Conservation (phyloP, 2,329 filamentous ascomycete species). For the Aspergillus thermomutatus region DNA sequence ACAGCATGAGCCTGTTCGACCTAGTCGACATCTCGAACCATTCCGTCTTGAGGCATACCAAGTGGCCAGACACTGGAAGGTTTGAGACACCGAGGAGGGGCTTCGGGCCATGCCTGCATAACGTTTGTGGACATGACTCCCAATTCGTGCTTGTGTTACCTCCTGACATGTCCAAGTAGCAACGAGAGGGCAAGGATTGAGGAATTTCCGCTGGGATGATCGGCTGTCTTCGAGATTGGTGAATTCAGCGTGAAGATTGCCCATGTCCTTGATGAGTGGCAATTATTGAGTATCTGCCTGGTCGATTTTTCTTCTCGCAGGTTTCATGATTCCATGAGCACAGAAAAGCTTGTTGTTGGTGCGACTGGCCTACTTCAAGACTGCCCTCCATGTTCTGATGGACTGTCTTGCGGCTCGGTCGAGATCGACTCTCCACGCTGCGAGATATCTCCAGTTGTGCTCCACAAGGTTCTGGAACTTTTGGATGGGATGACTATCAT, state of each 20-base stretch:
- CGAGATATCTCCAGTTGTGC: neutral
- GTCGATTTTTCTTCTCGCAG: neutral
- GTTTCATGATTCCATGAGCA: neutral
- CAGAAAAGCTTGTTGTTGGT: neutral
- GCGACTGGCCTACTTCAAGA: too few relatives aligned
- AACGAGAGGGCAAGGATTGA: slow-evolving; percentile 7
- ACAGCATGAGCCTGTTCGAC: neutral
- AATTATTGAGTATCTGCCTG: neutral
- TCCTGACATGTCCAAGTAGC: slow-evolving; percentile 5
- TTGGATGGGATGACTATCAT: slow-evolving; percentile 1
- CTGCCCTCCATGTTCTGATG: neutral
- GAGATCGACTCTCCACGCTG: neutral
- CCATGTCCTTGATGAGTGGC: neutral
- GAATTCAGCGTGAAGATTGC: neutral
- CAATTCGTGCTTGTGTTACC: slow-evolving; percentile 14
- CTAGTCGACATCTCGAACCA: neutral
- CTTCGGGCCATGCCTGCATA: neutral
- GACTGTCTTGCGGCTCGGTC: neutral
- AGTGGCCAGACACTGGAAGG: neutral
- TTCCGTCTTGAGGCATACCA: neutral
- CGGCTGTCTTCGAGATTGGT: neutral
- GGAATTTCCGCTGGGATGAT: neutral
- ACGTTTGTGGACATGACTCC: slow-evolving; percentile 5
- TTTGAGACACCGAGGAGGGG: neutral
- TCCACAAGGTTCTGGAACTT: neutral